A percentile compares a stretch with the other conserved stretches of the same genome.
These are phyloP conservation scores for Tulasnella sp. DNA, from an alignment of 768 basidiomycete genomes.

Conservation along the genomic window DNA sequence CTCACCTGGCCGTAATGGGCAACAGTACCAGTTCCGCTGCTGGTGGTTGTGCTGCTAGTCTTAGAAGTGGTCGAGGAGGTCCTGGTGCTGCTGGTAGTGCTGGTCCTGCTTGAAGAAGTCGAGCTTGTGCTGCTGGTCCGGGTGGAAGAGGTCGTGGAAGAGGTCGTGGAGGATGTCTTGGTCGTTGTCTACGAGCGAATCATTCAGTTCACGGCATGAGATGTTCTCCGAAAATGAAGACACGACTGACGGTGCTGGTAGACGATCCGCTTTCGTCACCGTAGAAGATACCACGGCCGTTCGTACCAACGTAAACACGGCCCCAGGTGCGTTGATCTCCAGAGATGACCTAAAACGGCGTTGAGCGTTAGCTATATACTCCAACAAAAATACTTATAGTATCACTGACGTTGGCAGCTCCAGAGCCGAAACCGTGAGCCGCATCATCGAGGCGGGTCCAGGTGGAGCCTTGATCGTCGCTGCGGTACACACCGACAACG, in stretches of 20 bases:
- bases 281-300: slow-evolving; percentile 31
- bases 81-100: slow-evolving; percentile 14
- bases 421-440: slow-evolving; percentile 27
- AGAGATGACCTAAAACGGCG: slow-evolving; percentile 3
- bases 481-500: slow-evolving; percentile 53
- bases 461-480: slow-evolving; percentile 50
- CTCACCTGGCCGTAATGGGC: not conserved
- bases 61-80: not conserved
- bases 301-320: slow-evolving; percentile 29
- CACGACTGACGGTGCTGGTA: not conserved
- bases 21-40: not conserved
- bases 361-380: not conserved
- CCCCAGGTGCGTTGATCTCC: slow-evolving; percentile 25
- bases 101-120: not conserved
- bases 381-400: not conserved
- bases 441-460: slow-evolving; percentile 27
- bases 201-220: not conserved
- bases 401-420: slow-evolving; percentile 16
- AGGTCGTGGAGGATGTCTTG: not conserved
- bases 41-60: not conserved
- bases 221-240: not conserved
- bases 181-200: not conserved
- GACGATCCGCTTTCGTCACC: slow-evolving; percentile 15
- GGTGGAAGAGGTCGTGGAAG: too few species aligned
- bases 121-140: not conserved